Evolutionary conservation across 1,139 yeast genomes (phyloP).

Genomic region (Yamadazyma diospyri): DNA sequence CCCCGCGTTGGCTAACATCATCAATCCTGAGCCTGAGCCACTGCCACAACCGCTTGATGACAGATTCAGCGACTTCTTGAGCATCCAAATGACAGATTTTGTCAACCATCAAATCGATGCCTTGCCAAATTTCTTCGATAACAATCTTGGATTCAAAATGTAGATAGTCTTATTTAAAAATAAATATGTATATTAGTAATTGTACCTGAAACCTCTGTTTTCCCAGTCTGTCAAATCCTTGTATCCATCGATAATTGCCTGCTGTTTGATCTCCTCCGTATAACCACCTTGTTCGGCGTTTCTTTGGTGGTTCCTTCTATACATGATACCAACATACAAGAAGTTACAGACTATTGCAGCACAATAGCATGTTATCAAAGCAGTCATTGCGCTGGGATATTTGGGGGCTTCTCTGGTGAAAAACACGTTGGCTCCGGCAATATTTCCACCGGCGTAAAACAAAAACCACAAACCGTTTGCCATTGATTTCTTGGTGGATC

Average conservation of each 20-base stretch:
- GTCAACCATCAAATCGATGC: slow-evolving; percentile 14
- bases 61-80: slow-evolving; percentile 9
- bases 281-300: slow-evolving; percentile 22
- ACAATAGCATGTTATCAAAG: slow-evolving; percentile 24
- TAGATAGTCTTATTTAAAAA: background rate
- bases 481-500: slow-evolving; percentile 24
- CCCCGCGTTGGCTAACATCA: slow-evolving; percentile 25
- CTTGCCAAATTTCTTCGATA: slow-evolving; percentile 42
- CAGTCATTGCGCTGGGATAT: slow-evolving; percentile 16
- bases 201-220: slow-evolving; percentile 28
- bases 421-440: slow-evolving; percentile 28
- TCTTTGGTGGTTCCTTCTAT: slow-evolving; percentile 20
- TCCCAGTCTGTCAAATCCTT: slow-evolving; percentile 31
- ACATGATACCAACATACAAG: slow-evolving; percentile 18
- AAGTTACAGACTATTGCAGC: slow-evolving; percentile 24
- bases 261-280: slow-evolving; percentile 22
- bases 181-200: slow-evolving; percentile 3
- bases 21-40: slow-evolving; percentile 7
- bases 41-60: background rate
- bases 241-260: slow-evolving; percentile 30
- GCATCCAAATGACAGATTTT: slow-evolving; percentile 10
- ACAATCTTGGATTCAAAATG: slow-evolving; percentile 25
- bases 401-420: slow-evolving; percentile 27
- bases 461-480: slow-evolving; percentile 25
- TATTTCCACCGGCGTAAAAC: slow-evolving; percentile 28